Evolutionary conservation across 164 flowering plant genomes (phyloP).

Genomic region (Liquidambar formosana): DNA sequence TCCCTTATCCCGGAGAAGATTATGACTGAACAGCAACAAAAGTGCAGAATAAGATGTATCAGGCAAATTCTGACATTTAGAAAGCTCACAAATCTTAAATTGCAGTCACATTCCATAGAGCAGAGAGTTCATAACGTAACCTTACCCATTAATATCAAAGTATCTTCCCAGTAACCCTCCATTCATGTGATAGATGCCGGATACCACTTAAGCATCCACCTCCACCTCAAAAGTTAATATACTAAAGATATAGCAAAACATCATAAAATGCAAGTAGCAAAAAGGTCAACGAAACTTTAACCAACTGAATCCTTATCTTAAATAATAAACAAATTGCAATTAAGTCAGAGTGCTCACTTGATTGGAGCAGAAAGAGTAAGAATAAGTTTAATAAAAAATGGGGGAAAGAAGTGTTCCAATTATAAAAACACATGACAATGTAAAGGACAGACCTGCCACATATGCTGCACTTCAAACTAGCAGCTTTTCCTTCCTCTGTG

Average conservation of each 20-base stretch:
- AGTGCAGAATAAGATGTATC: background rate
- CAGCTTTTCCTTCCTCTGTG: constrained; percentile 47
- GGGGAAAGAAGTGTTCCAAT: constrained; percentile 26
- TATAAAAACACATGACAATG: constrained; percentile 24
- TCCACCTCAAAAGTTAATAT: too few relatives aligned
- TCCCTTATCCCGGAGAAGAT: background rate
- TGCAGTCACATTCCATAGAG: background rate
- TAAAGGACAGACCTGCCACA: constrained; percentile 78
- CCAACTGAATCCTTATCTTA: background rate
- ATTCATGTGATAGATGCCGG: too few relatives aligned
- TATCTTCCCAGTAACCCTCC: too few relatives aligned
- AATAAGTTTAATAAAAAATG: constrained; percentile 23
- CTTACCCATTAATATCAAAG: background rate
- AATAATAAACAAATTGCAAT: background rate
- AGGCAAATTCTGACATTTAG: too few relatives aligned
- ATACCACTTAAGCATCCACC: background rate
- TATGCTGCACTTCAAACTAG: constrained; percentile 51
- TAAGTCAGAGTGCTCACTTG: constrained; percentile 15
- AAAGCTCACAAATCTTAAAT: background rate
- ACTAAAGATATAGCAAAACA: background rate
- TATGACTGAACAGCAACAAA: background rate
- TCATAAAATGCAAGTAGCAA: background rate
- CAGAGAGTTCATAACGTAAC: background rate
- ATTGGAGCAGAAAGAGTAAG: constrained; percentile 15
- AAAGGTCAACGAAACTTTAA: background rate